Conservation (phyloP, 208 protist genomes). For the Trichomonas tenax region DNA sequence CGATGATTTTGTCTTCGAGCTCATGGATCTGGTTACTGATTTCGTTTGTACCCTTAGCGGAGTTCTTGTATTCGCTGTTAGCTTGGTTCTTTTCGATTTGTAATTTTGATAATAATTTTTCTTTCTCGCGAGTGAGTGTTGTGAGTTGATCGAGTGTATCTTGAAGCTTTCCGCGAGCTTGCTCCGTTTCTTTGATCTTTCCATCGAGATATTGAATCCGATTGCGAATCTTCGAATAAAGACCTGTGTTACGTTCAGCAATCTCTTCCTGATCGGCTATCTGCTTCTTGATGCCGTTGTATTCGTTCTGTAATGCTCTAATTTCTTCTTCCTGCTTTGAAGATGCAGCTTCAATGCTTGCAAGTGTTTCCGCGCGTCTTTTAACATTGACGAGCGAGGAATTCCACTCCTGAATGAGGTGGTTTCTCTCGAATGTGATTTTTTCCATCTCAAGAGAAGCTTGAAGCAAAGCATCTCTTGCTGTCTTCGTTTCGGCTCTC, state of each 20-base stretch:
- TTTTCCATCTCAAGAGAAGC: constrained; percentile 14
- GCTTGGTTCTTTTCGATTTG: not conserved
- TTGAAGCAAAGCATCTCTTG: constrained; percentile 14
- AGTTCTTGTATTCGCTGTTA: not conserved
- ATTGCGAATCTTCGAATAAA: not conserved
- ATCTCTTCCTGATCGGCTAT: not conserved
- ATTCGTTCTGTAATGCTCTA: not conserved
- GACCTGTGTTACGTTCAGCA: not conserved
- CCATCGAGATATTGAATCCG: not conserved
- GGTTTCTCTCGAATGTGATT: not conserved
- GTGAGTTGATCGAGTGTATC: not conserved
- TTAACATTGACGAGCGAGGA: not conserved
- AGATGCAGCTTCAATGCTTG: not conserved
- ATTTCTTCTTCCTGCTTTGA: constrained; percentile 20
- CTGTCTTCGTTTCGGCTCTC: not conserved
- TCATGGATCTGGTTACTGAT: constrained; percentile 14
- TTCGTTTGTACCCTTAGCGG: not conserved
- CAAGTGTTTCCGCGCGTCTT: not conserved
- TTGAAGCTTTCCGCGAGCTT: not conserved
- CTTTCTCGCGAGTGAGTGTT: not conserved
- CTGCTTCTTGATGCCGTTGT: not conserved
- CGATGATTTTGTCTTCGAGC: constrained; percentile 4
- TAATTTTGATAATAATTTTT: not conserved
- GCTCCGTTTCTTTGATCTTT: not conserved
- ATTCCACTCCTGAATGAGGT: not conserved